A percentile compares a stretch with the other conserved stretches of the same genome.
Conservation (phyloP, 768 basidiomycete genomes). For the Lactarius evosmus region DNA sequence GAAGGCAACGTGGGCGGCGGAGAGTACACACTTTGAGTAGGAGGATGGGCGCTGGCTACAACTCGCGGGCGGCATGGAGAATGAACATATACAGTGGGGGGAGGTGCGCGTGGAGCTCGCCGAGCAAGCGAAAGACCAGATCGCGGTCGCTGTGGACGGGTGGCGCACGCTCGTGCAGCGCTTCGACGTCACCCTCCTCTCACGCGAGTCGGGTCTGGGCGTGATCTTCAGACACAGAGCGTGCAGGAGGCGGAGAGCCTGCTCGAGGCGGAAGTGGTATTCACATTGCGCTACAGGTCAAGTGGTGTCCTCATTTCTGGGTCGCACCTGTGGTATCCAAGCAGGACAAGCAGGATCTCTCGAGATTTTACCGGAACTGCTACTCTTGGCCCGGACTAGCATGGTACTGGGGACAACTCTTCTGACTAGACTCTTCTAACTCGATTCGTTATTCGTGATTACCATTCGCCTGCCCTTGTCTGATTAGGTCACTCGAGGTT, state of each 20-base stretch:
- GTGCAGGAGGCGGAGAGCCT: constrained; percentile 39
- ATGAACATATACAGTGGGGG: constrained; percentile 47
- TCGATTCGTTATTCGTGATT: too few relatives aligned
- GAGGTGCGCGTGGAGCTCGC: constrained; percentile 48
- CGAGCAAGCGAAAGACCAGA: constrained; percentile 45
- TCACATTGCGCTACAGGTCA: too few relatives aligned
- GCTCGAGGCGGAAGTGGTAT: constrained; percentile 36
- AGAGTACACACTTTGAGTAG: constrained; percentile 41
- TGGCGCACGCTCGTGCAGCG: constrained; percentile 52
- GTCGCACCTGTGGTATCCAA: too few relatives aligned
- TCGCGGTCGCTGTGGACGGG: constrained; percentile 48
- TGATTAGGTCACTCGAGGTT: too few relatives aligned
- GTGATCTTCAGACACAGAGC: constrained; percentile 35
- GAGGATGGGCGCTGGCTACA: constrained; percentile 42
- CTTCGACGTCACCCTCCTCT: constrained; percentile 52
- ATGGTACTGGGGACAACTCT: too few relatives aligned
- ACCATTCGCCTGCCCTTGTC: too few relatives aligned
- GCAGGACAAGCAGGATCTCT: too few relatives aligned
- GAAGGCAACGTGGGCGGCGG: constrained; percentile 39
- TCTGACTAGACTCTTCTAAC: too few relatives aligned
- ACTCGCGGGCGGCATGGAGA: constrained; percentile 50
- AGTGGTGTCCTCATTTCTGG: too few relatives aligned
- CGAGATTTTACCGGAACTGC: too few relatives aligned
- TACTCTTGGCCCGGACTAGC: too few relatives aligned
- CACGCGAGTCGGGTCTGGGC: constrained; percentile 31